Evolutionary conservation across 2,329 filamentous ascomycete species (phyloP), one percentile per base, ranked within the genome.

Genomic region (Plectosphaerella sp.): DNA sequence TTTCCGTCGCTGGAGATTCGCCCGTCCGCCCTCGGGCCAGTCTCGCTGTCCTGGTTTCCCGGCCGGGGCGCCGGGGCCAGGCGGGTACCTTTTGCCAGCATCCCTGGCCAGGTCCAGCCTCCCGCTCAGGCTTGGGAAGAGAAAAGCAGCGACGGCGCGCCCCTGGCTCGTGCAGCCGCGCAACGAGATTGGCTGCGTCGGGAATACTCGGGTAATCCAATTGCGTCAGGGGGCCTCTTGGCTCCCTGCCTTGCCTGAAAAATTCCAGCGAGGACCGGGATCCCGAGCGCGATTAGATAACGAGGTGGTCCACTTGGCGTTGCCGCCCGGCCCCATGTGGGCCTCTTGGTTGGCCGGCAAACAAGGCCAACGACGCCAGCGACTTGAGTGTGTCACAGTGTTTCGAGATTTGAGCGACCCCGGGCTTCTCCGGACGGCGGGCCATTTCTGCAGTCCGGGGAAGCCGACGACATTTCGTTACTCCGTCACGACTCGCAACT

Each of bases 201-300:
- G 56, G 53, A 58, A 50, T 53, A 57, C 49, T 58, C 56, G 56
- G 56, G 56, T 51, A 51, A 37, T 28, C 33, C 41, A 35, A 35
- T 35, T 16, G 45, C 25, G 24, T 20, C 45, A 47, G 45, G 45
- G 24, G 8, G 8, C 28, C 28, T 20, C 45, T 35, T 47, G 25
- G 24, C 41, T 43, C 28, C 28, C 28, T 33, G 28, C 28, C 28
- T 33, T 33, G 28, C 28, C 28, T 33, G 28, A 33, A 33, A 33
- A 33, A 33, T 33, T 33, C 28, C 28, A 33, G 28, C 28, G 28
- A 33, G 28, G 28, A 33, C 28, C 28, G 28, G 28, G 28, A 5
- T 43, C 4, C n/a, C 41, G n/a, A 20, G 5, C n/a, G n/a, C 18
- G 41, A 43, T 43, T 18, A 43, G 41, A 43, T 43, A 43, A 20